Percentiles rank a stretch among this genome's conserved stretches.
Conservation (phyloP, 2,329 filamentous ascomycete species). For the Rachicladosporium sp. region DNA sequence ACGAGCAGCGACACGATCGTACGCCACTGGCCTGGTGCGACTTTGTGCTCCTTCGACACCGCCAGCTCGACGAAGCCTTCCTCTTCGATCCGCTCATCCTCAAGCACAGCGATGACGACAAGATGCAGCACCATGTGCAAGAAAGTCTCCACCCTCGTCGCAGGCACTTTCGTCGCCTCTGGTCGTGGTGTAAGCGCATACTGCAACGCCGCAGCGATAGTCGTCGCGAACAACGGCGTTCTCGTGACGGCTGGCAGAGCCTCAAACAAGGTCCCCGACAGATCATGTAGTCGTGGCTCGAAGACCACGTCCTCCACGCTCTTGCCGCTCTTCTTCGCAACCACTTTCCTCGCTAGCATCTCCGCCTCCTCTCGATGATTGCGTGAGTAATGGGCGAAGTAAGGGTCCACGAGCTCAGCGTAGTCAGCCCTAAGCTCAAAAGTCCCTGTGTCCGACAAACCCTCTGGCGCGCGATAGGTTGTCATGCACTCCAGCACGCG, state of each 20-base stretch:
- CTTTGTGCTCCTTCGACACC: slow-evolving; percentile 5
- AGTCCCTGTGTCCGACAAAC: slow-evolving; percentile 80
- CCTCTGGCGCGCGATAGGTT: slow-evolving; percentile 79
- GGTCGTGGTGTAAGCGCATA: slow-evolving; percentile 62
- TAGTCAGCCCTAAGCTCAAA: slow-evolving; percentile 85
- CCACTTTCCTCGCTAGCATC: slow-evolving; percentile 71
- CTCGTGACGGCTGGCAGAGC: slow-evolving; percentile 67
- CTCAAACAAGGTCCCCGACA: slow-evolving; percentile 65
- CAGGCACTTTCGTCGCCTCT: slow-evolving; percentile 61
- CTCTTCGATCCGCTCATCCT: slow-evolving; percentile 27
- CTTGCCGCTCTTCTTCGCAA: slow-evolving; percentile 79
- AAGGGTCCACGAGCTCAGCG: slow-evolving; percentile 83
- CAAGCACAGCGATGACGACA: slow-evolving; percentile 69
- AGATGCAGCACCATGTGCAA: slow-evolving; percentile 85
- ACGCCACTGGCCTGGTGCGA: slow-evolving; percentile 1
- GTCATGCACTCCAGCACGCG: slow-evolving; percentile 77
- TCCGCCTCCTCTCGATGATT: slow-evolving; percentile 96
- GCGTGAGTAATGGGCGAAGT: slow-evolving; percentile 90
- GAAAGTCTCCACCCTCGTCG: slow-evolving; percentile 79
- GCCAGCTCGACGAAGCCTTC: slow-evolving; percentile 17
- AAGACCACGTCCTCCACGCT: slow-evolving; percentile 74
- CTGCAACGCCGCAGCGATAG: slow-evolving; percentile 76
- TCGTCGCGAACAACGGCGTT: slow-evolving; percentile 76
- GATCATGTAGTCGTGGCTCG: slow-evolving; percentile 72
- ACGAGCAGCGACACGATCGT: slow-evolving; percentile 38